phyloP scores from a whole-genome alignment of 2,329 filamentous ascomycete genomes.

The Saccharata proteae region DNA sequence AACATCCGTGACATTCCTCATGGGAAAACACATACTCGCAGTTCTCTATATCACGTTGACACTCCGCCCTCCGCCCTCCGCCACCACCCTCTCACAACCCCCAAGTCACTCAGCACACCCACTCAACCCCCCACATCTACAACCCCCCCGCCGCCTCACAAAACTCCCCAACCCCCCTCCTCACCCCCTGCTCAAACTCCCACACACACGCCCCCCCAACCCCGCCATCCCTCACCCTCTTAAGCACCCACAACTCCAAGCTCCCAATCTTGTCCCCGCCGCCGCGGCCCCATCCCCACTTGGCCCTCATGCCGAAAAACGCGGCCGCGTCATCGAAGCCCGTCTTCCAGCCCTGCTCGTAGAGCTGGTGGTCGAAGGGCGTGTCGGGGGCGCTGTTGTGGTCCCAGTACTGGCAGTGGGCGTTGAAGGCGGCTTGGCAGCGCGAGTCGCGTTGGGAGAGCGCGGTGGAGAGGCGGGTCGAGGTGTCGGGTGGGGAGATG shows the following conservation, averaged over 20 bases:
- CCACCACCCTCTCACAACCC: too few species aligned
- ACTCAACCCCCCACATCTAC: background rate
- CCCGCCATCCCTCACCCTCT: conserved; percentile 40
- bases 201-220: conserved; percentile 36
- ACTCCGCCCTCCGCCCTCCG: too few species aligned
- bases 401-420: conserved; percentile 42
- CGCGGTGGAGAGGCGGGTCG: conserved; percentile 26
- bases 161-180: conserved; percentile 35
- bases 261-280: conserved; percentile 42
- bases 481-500: conserved; percentile 26
- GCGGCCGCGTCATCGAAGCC: conserved; percentile 42
- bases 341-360: conserved; percentile 42
- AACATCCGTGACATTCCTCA: too few species aligned
- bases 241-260: conserved; percentile 46
- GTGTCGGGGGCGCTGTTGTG: conserved; percentile 28
- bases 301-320: conserved; percentile 36
- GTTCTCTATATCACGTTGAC: too few species aligned
- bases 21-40: too few species aligned
- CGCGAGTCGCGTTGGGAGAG: conserved; percentile 25
- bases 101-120: too few species aligned
- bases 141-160: conserved; percentile 5
- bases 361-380: conserved; percentile 42
- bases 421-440: conserved; percentile 22
- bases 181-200: conserved; percentile 39
- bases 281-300: conserved; percentile 19